Evolutionary conservation across 768 basidiomycete species (phyloP), one percentile per base, ranked within the genome.

Genomic region (Boletales sp.): DNA sequence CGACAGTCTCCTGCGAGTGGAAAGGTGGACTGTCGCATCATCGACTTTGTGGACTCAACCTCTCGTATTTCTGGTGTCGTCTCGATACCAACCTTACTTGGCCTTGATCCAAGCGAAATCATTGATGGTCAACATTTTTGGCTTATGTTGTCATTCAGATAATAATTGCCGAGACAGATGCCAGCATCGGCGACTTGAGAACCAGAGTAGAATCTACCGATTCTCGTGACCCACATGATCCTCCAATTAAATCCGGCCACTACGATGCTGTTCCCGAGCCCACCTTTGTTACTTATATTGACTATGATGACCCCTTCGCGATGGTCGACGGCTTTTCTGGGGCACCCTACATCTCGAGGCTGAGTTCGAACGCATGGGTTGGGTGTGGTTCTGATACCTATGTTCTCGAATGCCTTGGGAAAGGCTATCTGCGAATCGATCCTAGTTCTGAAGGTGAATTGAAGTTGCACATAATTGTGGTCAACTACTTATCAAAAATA

Each of bases 1-100:
- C 76, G 94, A 51, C 76, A 88, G 30, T 94, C 90, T 3, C 87
- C 90, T 9, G 63, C 63, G 8, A 92, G 89, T 0, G 87, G 83
- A 45, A 98, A 98, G 67, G 57, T 64, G 40, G 83, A 95, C 62
- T 97, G 94, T 65, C 82, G 79, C 12, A 82, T 97, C 50, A 88
- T 98, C 55, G 94, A 98, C 64, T 87, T 96, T 55, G 91, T 94
- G 14, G 92, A 94, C 61, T 86, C 81, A 35, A 73, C 80, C 18
- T 73, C 72, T 34, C 79, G 86, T 9, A 79, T 91, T 4, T 64
- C 78, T 8, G 90, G 91, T 11, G 73, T 94, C 25, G 71, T 93
- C 21, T 89, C 84, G 14, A 76, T 80, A 11, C 94, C 94, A 0
- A 90, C 87, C 8, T 70, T 97, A 11, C 88, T 94, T 60, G 94